Conservation (phyloP, 2,329 filamentous ascomycete genomes). For the Clonostachys chloroleuca region DNA sequence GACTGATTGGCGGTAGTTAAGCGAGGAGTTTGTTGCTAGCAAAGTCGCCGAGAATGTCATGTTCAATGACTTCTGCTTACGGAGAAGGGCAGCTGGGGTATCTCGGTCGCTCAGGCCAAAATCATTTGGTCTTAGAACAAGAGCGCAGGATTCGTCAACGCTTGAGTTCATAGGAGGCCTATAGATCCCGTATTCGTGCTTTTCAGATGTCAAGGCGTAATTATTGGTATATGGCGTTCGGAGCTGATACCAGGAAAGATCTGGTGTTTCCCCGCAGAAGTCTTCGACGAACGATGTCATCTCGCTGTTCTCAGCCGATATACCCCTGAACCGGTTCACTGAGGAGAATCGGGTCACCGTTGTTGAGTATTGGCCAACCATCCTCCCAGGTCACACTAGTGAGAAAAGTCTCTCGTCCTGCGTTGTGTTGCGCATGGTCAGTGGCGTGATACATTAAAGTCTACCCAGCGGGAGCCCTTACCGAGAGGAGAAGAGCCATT, state of each 20-base stretch:
- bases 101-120: constrained; percentile 18
- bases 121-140: constrained; percentile 21
- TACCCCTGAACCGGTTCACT: background rate
- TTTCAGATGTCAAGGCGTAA: background rate
- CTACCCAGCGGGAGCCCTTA: background rate
- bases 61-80: constrained; percentile 20
- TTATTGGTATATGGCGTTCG: constrained; percentile 7
- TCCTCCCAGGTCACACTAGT: constrained; percentile 12
- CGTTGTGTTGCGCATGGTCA: background rate
- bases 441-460: too few species aligned
- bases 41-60: constrained; percentile 18
- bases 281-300: background rate
- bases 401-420: constrained; percentile 13
- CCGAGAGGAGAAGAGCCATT: constrained; percentile 4
- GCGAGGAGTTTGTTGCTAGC: constrained; percentile 4
- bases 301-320: too few species aligned
- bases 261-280: background rate
- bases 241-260: background rate
- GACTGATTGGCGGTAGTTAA: constrained; percentile 12
- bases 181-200: too few species aligned
- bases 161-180: background rate
- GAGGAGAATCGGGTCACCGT: constrained; percentile 5
- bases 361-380: constrained; percentile 14
- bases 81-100: constrained; percentile 16
- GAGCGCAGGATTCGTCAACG: background rate